Evolutionary conservation across 2,329 filamentous ascomycete genomes (phyloP), one percentile per base, ranked within the genome.

Genomic region (Dendrostoma leiphaemia): DNA sequence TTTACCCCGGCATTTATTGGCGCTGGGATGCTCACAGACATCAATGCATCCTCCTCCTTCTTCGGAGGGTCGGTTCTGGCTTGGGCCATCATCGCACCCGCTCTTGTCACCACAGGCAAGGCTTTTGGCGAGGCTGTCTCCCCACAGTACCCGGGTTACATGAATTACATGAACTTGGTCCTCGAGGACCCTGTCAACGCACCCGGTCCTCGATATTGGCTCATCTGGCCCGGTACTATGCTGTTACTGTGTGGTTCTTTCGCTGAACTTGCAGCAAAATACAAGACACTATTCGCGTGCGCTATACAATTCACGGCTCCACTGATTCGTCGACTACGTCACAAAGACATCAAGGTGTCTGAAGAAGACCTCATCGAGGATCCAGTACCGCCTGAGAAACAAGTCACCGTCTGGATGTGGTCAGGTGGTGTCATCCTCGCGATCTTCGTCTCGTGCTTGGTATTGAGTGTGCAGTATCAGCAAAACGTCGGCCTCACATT

Each of bases 1-100:
- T 81, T 72, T 70, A 83, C 80, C 1, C 79, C 80, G 0, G 80
- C 80, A 40, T 83, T 83, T 66, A 81, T 83, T 53, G 81, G 81
- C 17, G 76, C 74, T 38, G 80, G 80, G 40, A 81, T 84, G 68
- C 74, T 84, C 38, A 80, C 83, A 59, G 81, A 81, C 53, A 69
- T 83, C 59, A 84, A 85, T 66, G 75, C 79, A 29, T 77, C 80
- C 37, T 69, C 82, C 58, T 84, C 81, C 37, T 79, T 84, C 71
- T 79, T 83, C 49, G 70, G 62, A 26, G 82, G 82, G 28, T 77
- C 75, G 21, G 66, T 84, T 47, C 66, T 83, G 19, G 80, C 81
- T 26, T 84, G 81, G 80, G 72, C 61, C 48, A 57, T 85, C 56
- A 82, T 85, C 54, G 82, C 81, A 1, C 82, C 82, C 21, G 61